Percentiles rank a stretch among this genome's conserved stretches.
phyloP scores from a whole-genome alignment of 2,329 filamentous ascomycete genomes.

The Ilyonectria mors-panacis region DNA sequence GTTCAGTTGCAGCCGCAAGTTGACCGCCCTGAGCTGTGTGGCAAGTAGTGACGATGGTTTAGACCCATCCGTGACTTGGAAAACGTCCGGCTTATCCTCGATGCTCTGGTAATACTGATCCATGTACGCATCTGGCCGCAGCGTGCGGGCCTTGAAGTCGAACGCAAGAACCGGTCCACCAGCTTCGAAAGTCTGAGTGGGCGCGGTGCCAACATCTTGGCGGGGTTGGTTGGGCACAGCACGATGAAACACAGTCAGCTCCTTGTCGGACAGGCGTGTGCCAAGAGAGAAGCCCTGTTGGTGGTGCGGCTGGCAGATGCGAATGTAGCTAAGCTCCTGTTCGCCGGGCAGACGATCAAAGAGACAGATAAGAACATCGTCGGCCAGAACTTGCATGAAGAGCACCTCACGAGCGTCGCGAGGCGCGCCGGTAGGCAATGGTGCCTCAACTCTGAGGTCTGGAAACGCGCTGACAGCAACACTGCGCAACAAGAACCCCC shows the following conservation, averaged over 20 bases:
- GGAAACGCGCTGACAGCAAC: background rate
- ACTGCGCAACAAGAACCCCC: slow-evolving; percentile 1
- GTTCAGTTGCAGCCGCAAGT: background rate
- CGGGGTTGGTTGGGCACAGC: no score
- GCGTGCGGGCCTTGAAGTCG: background rate
- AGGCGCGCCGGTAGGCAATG: background rate
- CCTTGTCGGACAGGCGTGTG: background rate
- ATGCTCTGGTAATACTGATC: background rate
- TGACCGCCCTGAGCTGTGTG: background rate
- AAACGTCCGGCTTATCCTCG: background rate
- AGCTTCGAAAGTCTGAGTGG: background rate
- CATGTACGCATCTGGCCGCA: background rate
- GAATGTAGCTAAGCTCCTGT: background rate
- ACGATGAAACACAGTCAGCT: no score
- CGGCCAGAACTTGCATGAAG: background rate
- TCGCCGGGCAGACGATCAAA: background rate
- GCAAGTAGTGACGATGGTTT: background rate
- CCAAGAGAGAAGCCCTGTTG: background rate
- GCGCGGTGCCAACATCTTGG: background rate
- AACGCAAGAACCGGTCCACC: background rate
- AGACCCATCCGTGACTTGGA: background rate
- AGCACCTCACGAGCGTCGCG: background rate
- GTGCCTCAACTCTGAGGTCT: background rate
- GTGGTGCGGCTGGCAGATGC: background rate
- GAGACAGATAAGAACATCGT: background rate